A percentile compares a stretch with the other conserved stretches of the same genome.
Conservation (phyloP, 352 stramenopile species). For the Pythium utonaiense region DNA sequence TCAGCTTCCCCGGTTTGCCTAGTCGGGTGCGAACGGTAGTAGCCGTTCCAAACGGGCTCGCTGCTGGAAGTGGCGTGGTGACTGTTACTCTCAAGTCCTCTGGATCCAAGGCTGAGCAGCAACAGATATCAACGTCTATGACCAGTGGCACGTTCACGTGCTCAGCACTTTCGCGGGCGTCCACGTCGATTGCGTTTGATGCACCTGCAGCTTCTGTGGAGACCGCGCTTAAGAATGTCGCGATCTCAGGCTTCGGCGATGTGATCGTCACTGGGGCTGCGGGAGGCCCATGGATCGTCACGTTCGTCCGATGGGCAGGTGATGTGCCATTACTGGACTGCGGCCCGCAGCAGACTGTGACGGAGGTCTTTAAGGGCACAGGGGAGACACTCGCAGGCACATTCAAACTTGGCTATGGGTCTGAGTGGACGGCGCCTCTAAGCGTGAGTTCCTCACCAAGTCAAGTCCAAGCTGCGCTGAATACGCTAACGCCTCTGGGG, state of each 20-base stretch:
- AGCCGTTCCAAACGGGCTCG: slow-evolving; percentile 18
- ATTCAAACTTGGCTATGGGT: slow-evolving; percentile 31
- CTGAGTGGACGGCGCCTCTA: slow-evolving; percentile 29
- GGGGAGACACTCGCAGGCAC: slow-evolving; percentile 29
- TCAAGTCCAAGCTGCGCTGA: slow-evolving; percentile 32
- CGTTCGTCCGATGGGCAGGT: slow-evolving; percentile 42
- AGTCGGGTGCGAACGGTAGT: slow-evolving; percentile 27
- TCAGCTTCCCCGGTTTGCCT: slow-evolving; percentile 37
- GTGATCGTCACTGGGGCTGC: slow-evolving; percentile 16
- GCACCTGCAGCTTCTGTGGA: slow-evolving; percentile 20
- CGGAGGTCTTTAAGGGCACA: slow-evolving; percentile 30
- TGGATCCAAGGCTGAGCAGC: slow-evolving; percentile 40
- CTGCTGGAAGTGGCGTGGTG: slow-evolving; percentile 26
- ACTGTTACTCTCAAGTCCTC: slow-evolving; percentile 12
- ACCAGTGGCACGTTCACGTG: slow-evolving; percentile 44
- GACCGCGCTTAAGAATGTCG: slow-evolving; percentile 22
- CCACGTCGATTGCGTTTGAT: slow-evolving; percentile 29
- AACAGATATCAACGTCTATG: slow-evolving; percentile 32
- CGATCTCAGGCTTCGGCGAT: slow-evolving; percentile 25
- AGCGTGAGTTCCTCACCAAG: slow-evolving; percentile 22
- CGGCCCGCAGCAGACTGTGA: slow-evolving; percentile 37
- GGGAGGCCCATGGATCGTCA: slow-evolving; percentile 36
- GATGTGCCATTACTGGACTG: slow-evolving; percentile 35
- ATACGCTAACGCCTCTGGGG: slow-evolving; percentile 19
- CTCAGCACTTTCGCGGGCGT: slow-evolving; percentile 3